Conservation (phyloP, 2,329 filamentous ascomycete genomes). For the Pezicula carpinea region DNA sequence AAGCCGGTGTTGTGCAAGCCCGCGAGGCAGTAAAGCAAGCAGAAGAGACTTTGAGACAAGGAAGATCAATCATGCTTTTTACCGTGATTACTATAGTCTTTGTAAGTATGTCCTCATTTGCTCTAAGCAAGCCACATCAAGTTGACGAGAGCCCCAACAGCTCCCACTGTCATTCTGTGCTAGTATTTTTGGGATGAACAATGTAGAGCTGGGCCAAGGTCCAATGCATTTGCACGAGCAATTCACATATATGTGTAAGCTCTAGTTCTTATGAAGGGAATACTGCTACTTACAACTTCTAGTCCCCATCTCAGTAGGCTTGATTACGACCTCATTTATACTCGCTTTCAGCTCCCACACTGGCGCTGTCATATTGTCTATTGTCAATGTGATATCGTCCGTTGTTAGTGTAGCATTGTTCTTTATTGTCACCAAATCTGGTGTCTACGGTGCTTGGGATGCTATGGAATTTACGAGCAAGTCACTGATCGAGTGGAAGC, state of each 20-base stretch:
- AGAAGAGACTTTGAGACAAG: no score
- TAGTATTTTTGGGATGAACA: conserved; percentile 35
- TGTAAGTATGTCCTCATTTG: conserved; percentile 24
- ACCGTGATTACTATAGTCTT: conserved; percentile 43
- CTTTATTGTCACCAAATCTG: no score
- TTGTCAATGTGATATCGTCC: conserved; percentile 2
- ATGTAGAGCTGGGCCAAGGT: conserved; percentile 1
- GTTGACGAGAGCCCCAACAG: conserved; percentile 10
- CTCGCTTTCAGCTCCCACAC: background rate
- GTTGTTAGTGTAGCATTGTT: background rate
- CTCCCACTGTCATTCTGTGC: conserved; percentile 34
- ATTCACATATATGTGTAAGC: conserved; percentile 10
- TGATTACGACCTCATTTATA: background rate
- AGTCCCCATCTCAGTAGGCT: conserved; percentile 3
- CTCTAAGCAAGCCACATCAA: no score
- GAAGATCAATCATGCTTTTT: conserved; percentile 38
- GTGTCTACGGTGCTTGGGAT: no score
- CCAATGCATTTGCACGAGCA: conserved; percentile 3
- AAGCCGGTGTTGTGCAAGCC: conserved; percentile 39
- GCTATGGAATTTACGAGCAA: no score
- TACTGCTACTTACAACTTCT: background rate
- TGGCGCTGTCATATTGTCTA: no score
- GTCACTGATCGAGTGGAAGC: no score
- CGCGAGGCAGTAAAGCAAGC: conserved; percentile 35
- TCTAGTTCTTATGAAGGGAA: no score